Evolutionary conservation across 148 eudicot genomes (phyloP).

Genomic region (Oxyria digyna): DNA sequence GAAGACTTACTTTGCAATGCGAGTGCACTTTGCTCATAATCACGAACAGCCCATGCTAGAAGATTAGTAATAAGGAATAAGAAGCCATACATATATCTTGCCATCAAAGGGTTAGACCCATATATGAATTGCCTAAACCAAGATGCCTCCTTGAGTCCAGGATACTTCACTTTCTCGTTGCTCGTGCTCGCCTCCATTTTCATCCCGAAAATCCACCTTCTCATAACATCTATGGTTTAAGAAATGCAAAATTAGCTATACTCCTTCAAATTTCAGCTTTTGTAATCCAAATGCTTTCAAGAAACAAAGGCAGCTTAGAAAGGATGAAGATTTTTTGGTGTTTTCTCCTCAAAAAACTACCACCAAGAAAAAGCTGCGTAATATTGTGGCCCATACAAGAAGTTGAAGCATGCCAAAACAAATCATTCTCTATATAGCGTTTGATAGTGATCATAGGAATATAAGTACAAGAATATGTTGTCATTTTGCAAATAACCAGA

Average conservation of each 20-base stretch:
- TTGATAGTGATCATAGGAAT: not conserved
- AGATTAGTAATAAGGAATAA: conserved; percentile 65
- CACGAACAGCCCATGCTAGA: conserved; percentile 82
- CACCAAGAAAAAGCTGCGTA: conserved; percentile 1
- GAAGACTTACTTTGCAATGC: conserved; percentile 42
- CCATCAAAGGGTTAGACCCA: conserved; percentile 91
- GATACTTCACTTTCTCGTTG: conserved; percentile 31
- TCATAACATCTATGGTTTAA: not conserved
- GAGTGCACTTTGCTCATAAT: conserved; percentile 48
- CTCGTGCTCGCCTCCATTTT: conserved; percentile 34
- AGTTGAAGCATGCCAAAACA: conserved; percentile 1
- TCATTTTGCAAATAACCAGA: not conserved
- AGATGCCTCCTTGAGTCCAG: conserved; percentile 39
- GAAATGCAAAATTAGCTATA: not conserved
- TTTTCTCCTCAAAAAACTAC: not conserved
- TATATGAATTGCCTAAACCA: conserved; percentile 57
- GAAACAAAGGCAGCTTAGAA: not conserved
- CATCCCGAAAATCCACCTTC: not conserved
- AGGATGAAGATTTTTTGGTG: not conserved
- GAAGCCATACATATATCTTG: conserved; percentile 71
- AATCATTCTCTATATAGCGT: not conserved
- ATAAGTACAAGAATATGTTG: not conserved
- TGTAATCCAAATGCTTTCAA: not conserved
- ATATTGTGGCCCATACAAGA: not conserved
- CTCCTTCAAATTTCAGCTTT: not conserved